Percentiles rank a stretch among this genome's conserved stretches.
These are phyloP conservation scores for Bipolaris bicolor DNA, from an alignment of 2,329 filamentous ascomycete species.

Conservation along the genomic window DNA sequence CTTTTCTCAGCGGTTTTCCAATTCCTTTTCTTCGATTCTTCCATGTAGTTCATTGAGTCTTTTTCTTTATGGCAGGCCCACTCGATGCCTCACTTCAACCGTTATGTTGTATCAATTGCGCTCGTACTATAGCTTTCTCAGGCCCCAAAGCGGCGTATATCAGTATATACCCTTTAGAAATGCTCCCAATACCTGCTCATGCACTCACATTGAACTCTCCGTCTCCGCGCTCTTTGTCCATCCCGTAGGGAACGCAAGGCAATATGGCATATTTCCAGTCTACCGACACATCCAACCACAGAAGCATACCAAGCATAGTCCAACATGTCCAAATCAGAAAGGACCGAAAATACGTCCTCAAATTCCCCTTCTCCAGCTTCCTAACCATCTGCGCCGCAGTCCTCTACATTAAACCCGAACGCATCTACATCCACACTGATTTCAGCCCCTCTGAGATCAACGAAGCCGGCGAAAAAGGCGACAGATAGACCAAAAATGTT, in stretches of 20 bases:
- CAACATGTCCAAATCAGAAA: neutral
- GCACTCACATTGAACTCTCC: neutral
- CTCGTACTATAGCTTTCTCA: neutral
- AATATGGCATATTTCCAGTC: neutral
- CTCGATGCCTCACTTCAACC: neutral
- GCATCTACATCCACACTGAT: constrained; percentile 34
- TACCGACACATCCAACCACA: neutral
- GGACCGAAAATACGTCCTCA: neutral
- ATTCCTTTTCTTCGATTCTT: neutral
- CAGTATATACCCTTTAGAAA: neutral
- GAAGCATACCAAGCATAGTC: neutral
- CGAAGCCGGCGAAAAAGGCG: constrained; percentile 15
- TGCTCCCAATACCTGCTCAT: neutral
- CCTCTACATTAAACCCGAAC: neutral
- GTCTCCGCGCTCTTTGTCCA: neutral
- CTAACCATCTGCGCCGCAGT: neutral
- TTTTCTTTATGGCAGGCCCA: neutral
- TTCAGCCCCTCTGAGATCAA: constrained; percentile 14
- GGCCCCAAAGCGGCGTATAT: neutral
- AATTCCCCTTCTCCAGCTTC: neutral
- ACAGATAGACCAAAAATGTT: constrained; percentile 21
- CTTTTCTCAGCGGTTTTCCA: neutral
- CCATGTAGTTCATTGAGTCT: neutral
- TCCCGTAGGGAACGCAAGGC: neutral
- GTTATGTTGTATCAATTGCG: neutral